Conservation (phyloP, 2,329 filamentous ascomycete species). For the Lasiodiplodia gonubiensis region DNA sequence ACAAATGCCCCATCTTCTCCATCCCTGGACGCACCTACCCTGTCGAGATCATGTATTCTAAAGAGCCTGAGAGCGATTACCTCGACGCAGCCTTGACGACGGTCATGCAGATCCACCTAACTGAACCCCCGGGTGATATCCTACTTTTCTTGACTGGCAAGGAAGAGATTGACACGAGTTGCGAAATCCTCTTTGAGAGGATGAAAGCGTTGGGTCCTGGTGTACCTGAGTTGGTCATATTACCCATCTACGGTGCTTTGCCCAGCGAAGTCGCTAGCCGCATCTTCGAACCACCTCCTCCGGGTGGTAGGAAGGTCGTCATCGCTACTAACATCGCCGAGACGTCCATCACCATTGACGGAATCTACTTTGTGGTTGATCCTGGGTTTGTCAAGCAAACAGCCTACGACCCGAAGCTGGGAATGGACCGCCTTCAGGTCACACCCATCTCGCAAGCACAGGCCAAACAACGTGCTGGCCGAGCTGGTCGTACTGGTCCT, state of each 20-base stretch:
- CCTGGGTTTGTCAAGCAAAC: slow-evolving; percentile 98
- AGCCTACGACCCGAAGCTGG: slow-evolving; percentile 93
- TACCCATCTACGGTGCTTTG: slow-evolving; percentile 94
- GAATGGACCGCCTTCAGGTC: slow-evolving; percentile 95
- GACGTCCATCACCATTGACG: slow-evolving; percentile 96
- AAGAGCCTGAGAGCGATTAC: slow-evolving; percentile 95
- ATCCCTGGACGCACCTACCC: slow-evolving; percentile 95
- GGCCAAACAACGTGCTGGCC: slow-evolving; percentile 89
- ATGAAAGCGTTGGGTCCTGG: slow-evolving; percentile 94
- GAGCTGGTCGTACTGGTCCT: slow-evolving; percentile 91
- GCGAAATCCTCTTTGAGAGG: slow-evolving; percentile 88
- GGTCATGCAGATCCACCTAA: slow-evolving; percentile 97
- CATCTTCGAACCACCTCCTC: slow-evolving; percentile 92
- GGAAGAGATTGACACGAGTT: slow-evolving; percentile 95
- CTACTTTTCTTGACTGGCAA: slow-evolving; percentile 96
- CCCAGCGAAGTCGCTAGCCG: slow-evolving; percentile 91
- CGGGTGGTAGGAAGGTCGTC: slow-evolving; percentile 87
- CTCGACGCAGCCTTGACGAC: slow-evolving; percentile 92
- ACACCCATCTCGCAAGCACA: slow-evolving; percentile 97
- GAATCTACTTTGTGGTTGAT: slow-evolving; percentile 96
- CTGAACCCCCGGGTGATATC: slow-evolving; percentile 90
- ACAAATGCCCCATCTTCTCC: slow-evolving; percentile 93
- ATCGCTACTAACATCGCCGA: slow-evolving; percentile 99
- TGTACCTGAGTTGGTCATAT: slow-evolving; percentile 88
- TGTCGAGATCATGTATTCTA: slow-evolving; percentile 93